Evolutionary conservation across 1,284 basidiomycete species (phyloP), one percentile per base, ranked within the genome.

Genomic region (Tylopilus microsporus): DNA sequence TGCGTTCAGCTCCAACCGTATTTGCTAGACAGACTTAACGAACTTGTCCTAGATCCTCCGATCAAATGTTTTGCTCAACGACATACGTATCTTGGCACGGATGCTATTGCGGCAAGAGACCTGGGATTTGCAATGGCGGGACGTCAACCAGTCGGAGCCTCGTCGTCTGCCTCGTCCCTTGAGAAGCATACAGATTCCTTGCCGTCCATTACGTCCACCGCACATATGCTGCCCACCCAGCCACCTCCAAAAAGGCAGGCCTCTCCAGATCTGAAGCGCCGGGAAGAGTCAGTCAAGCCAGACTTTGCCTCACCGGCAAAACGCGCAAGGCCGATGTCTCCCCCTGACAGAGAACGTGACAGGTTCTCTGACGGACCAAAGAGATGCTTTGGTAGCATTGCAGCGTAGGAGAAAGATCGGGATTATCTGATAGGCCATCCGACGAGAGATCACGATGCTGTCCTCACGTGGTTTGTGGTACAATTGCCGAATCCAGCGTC

Each of bases 31-130:
- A 32, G 7, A 42, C 21, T 36, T 52, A 12, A 60, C 25, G 46
- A 30, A 41, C 13, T 19, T 41, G 2, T 3, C 15, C 34, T 32
- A 93, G 94, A 96, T 69, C 85, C 91, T 2, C 86, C 91, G 0
- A 91, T 96, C 70, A 93, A 96, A 70, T 87, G 92, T 3, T 94
- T 98, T 63, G 92, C 94, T 0, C 88, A 94, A 67, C 82, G 93
- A 41, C 90, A 93, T 72, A 89, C 86, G n/a, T 96, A 96, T 73
- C 80, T 89, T 45, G 87, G 86, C 43, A 86, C 91, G 19, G 95
- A 98, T 68, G 86, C 92, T 32, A 95, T 98, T 60, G 93, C 94
- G 2, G 81, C 85, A 15, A 84, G 88, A 34, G 95, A 99, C 72
- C 82, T 98, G 21, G 95, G 95, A 19, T 85, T 91, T 64, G 82